Conservation (phyloP, 805 yeast species). For the Cyberlindnera amylophila region DNA sequence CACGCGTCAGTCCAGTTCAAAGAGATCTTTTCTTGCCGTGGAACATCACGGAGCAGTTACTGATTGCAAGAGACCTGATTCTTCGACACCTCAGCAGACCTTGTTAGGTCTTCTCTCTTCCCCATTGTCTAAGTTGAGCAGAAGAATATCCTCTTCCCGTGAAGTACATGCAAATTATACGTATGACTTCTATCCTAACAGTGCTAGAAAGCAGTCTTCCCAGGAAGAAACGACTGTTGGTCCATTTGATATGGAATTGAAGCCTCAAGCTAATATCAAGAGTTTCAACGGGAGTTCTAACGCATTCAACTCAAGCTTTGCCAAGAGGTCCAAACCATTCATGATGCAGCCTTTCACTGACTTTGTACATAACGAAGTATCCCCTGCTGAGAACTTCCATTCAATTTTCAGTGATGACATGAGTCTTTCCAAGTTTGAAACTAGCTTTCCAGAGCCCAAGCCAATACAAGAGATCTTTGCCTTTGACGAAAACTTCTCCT, state of each 20-base stretch:
- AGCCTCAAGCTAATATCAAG: neutral
- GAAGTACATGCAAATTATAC: constrained; percentile 2
- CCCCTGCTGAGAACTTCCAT: neutral
- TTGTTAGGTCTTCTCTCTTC: neutral
- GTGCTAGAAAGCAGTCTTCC: constrained; percentile 1
- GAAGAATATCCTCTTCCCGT: neutral
- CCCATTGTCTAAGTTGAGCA: neutral
- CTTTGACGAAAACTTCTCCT: constrained; percentile 13
- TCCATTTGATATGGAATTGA: constrained; percentile 12
- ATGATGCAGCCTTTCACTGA: neutral
- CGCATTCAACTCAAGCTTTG: constrained; percentile 3
- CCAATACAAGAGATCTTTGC: constrained; percentile 19
- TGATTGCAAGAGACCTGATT: neutral
- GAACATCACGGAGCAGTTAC: neutral
- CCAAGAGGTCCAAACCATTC: constrained; percentile 1
- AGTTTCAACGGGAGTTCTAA: constrained; percentile 4
- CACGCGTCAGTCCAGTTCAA: neutral
- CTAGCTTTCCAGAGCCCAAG: constrained; percentile 20
- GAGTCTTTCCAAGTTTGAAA: constrained; percentile 16
- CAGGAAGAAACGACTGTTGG: constrained; percentile 4
- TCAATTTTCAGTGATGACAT: constrained; percentile 12
- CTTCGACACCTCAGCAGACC: neutral
- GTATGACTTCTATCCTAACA: neutral
- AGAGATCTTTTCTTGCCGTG: neutral
- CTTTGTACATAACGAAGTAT: neutral